A percentile compares a stretch with the other conserved stretches of the same genome.
phyloP scores from a whole-genome alignment of 2,329 filamentous ascomycete genomes.

The Aspergillus pseudoglaucus region DNA sequence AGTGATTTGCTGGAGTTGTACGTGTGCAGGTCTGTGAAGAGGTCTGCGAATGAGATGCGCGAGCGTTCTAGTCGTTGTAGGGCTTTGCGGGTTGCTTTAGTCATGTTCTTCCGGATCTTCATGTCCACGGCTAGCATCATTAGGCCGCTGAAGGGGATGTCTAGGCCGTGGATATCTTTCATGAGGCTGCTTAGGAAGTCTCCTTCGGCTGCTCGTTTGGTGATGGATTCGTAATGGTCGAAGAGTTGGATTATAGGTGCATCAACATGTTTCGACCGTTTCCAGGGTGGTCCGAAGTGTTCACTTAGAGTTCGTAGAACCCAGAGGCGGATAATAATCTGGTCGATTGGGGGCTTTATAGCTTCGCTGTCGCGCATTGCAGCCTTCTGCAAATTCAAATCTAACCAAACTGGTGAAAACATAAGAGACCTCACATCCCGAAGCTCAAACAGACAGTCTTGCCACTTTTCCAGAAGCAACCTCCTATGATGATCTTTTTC shows the following conservation, averaged over 20 bases:
- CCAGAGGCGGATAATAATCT: slow-evolving; percentile 30
- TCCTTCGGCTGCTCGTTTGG: slow-evolving; percentile 7
- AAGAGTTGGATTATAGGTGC: slow-evolving; percentile 18
- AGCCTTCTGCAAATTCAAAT: neutral
- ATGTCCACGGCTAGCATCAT: slow-evolving; percentile 22
- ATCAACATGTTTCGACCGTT: slow-evolving; percentile 14
- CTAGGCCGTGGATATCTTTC: slow-evolving; percentile 21
- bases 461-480: slow-evolving; percentile 25
- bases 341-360: slow-evolving; percentile 8
- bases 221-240: slow-evolving; percentile 20
- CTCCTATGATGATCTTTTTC: slow-evolving; percentile 9
- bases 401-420: neutral
- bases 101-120: slow-evolving; percentile 17
- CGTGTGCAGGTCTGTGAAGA: slow-evolving; percentile 20
- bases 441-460: slow-evolving; percentile 18
- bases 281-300: slow-evolving; percentile 16
- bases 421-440: slow-evolving; percentile 8
- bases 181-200: slow-evolving; percentile 23
- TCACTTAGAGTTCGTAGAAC: slow-evolving; percentile 21
- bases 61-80: slow-evolving; percentile 23
- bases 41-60: slow-evolving; percentile 18
- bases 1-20: slow-evolving; percentile 20
- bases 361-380: neutral
- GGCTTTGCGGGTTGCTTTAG: slow-evolving; percentile 15
- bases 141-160: slow-evolving; percentile 25